These are phyloP conservation scores for Diaporthe citri DNA, from an alignment of 2,329 filamentous ascomycete species.

Conservation along the genomic window DNA sequence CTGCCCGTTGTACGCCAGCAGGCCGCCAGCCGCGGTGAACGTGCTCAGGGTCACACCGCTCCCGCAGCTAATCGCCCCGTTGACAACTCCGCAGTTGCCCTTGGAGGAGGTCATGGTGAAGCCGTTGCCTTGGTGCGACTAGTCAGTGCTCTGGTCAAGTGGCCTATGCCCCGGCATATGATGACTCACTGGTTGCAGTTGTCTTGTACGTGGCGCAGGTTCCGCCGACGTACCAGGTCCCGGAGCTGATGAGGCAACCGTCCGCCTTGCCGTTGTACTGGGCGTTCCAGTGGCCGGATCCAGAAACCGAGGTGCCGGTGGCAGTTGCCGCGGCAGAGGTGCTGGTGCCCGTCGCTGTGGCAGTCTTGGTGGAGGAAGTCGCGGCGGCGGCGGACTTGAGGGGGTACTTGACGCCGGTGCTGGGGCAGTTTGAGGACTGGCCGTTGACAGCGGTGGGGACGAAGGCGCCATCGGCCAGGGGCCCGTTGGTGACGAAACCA, in stretches of 20 bases:
- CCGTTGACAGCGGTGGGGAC: conserved; percentile 31
- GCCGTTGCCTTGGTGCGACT: conserved; percentile 49
- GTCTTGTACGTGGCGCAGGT: conserved; percentile 77
- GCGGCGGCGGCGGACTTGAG: conserved; percentile 33
- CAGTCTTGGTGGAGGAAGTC: conserved; percentile 14
- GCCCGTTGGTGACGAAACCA: conserved; percentile 33
- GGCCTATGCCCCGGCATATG: too few species aligned
- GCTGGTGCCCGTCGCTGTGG: conserved; percentile 44
- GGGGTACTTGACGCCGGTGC: conserved; percentile 35
- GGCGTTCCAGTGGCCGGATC: conserved; percentile 72
- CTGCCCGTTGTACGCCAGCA: conserved; percentile 36
- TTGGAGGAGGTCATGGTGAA: conserved; percentile 71
- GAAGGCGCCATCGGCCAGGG: conserved; percentile 34
- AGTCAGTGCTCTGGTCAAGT: neutral
- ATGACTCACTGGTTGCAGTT: conserved; percentile 49
- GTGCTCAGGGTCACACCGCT: conserved; percentile 50
- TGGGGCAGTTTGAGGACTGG: conserved; percentile 35
- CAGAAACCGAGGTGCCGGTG: conserved; percentile 54
- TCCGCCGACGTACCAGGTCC: conserved; percentile 76
- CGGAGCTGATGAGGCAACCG: conserved; percentile 76
- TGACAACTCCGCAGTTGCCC: conserved; percentile 68
- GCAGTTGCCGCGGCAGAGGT: conserved; percentile 53
- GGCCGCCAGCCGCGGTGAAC: conserved; percentile 28
- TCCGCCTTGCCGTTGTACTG: conserved; percentile 58
- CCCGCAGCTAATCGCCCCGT: conserved; percentile 67